Evolutionary conservation across 2,329 filamentous ascomycete genomes (phyloP).

Genomic region (Penicillium sp.): DNA sequence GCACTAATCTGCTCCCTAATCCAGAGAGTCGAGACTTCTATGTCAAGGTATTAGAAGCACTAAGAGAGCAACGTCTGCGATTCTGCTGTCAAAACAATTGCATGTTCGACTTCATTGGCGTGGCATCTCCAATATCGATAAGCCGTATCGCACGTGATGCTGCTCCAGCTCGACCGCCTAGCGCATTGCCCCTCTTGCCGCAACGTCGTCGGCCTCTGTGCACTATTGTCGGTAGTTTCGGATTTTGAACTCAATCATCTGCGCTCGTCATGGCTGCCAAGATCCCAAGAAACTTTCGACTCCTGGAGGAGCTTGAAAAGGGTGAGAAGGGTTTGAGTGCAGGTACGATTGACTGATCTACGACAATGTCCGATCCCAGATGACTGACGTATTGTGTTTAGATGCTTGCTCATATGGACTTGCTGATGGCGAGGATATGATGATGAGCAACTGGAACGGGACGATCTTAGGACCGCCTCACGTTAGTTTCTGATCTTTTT

Average conservation of each 20-base stretch:
- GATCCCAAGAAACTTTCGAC: slow-evolving; percentile 90
- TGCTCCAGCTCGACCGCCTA: slow-evolving; percentile 7
- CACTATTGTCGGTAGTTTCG: slow-evolving; percentile 1
- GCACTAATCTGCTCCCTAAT: neutral
- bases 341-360: slow-evolving; percentile 45
- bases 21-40: neutral
- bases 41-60: neutral
- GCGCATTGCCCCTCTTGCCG: slow-evolving; percentile 22
- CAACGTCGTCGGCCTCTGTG: slow-evolving; percentile 5
- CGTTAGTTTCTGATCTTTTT: slow-evolving; percentile 55
- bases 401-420: slow-evolving; percentile 97
- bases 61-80: neutral
- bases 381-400: slow-evolving; percentile 40
- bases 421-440: slow-evolving; percentile 85
- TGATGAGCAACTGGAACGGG: slow-evolving; percentile 98
- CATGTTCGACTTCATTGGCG: slow-evolving; percentile 19
- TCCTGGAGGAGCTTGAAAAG: slow-evolving; percentile 97
- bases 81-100: slow-evolving; percentile 8
- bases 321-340: slow-evolving; percentile 96
- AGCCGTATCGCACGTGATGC: slow-evolving; percentile 25
- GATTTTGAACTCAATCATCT: neutral
- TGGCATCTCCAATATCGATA: slow-evolving; percentile 26
- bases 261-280: slow-evolving; percentile 59
- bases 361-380: slow-evolving; percentile 9
- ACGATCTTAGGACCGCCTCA: slow-evolving; percentile 96